phyloP scores from a whole-genome alignment of 768 basidiomycete species.

The Leccinum ochraceum region DNA sequence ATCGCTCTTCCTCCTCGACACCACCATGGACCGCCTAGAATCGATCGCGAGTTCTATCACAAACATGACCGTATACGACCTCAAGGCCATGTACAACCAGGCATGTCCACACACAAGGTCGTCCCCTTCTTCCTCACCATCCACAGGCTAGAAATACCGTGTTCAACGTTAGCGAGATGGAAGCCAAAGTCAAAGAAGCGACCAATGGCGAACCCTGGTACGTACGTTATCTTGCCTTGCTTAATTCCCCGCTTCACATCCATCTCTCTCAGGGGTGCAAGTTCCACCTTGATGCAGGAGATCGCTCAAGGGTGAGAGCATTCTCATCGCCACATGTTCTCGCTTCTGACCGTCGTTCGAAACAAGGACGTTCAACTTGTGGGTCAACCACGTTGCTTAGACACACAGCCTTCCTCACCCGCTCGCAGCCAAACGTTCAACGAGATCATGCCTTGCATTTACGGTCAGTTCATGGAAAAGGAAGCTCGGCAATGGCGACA shows the following conservation, averaged over 20 bases:
- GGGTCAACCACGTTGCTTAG: conserved; percentile 32
- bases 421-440: conserved; percentile 88
- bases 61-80: conserved; percentile 86
- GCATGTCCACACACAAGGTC: conserved; percentile 36
- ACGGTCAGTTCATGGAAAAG: conserved; percentile 95
- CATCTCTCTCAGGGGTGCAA: conserved; percentile 78
- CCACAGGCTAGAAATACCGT: conserved; percentile 94
- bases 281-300: conserved; percentile 97
- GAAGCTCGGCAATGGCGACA: conserved; percentile 98
- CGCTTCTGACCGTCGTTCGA: conserved; percentile 17
- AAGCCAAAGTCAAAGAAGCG: conserved; percentile 94
- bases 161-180: conserved; percentile 95
- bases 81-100: conserved; percentile 95
- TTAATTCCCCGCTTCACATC: conserved; percentile 1
- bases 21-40: conserved; percentile 78
- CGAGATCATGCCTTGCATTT: conserved; percentile 98
- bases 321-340: background rate
- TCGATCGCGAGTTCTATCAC: conserved; percentile 74
- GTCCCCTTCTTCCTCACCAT: conserved; percentile 4
- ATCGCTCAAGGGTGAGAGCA: conserved; percentile 89
- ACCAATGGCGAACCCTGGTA: conserved; percentile 99
- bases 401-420: conserved; percentile 8
- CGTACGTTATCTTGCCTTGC: conserved; percentile 37
- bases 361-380: conserved; percentile 97
- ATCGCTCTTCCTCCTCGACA: conserved; percentile 3